phyloP scores from a whole-genome alignment of 2,329 filamentous ascomycete species.

The Chaetomium sp. region DNA sequence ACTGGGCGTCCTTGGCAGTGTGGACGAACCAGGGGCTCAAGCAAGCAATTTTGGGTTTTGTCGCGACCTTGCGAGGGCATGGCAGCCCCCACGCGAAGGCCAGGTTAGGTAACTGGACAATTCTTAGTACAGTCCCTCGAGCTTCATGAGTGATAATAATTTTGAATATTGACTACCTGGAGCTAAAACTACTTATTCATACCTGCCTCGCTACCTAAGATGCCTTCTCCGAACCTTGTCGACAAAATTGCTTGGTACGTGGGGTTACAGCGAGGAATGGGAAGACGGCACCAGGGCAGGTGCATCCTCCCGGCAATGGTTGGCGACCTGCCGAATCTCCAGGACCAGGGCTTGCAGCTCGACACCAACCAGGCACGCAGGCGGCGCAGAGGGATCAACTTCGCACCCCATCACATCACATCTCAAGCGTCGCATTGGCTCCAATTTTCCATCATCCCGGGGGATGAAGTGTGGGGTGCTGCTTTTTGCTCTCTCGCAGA shows the following conservation, averaged over 20 bases:
- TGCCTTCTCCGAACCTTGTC: background rate
- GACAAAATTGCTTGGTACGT: background rate
- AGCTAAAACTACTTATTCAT: background rate
- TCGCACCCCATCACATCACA: conserved; percentile 26
- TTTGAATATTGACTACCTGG: background rate
- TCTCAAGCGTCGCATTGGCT: conserved; percentile 27
- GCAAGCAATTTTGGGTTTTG: conserved; percentile 19
- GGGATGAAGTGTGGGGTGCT: conserved; percentile 3
- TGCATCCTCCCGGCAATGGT: conserved; percentile 1
- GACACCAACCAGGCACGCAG: conserved; percentile 22
- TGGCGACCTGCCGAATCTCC: conserved; percentile 4
- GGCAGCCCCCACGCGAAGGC: background rate
- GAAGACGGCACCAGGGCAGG: background rate
- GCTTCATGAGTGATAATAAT: too few relatives aligned
- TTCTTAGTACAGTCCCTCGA: background rate
- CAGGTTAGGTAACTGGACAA: background rate
- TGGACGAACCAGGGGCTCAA: conserved; percentile 26
- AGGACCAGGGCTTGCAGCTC: conserved; percentile 17
- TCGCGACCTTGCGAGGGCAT: background rate
- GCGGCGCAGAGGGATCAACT: conserved; percentile 21
- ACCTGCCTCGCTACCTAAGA: background rate
- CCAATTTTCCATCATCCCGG: conserved; percentile 15
- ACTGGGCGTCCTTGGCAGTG: conserved; percentile 23
- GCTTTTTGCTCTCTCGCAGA: background rate
- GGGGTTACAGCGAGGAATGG: background rate